These are phyloP conservation scores for Gracilaria vermiculophylla DNA, from an alignment of 23 red algal genomes.

Conservation along the genomic window DNA sequence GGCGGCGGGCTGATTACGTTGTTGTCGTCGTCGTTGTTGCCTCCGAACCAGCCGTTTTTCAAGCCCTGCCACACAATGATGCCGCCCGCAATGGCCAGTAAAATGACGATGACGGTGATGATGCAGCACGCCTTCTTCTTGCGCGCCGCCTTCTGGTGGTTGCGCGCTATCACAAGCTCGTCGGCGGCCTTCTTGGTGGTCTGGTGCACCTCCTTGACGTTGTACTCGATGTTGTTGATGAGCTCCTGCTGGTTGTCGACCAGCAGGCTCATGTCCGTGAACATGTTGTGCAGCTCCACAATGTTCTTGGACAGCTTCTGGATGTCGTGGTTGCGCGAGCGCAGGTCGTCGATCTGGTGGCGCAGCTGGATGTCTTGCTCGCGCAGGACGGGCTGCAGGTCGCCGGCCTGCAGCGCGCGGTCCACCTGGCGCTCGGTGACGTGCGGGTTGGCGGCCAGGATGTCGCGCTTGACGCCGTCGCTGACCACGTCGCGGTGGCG, in stretches of 20 bases:
- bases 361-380: constrained; percentile 1
- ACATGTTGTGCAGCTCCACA: constrained; percentile 92
- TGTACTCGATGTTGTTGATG: constrained; percentile 92
- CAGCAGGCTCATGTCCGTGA: constrained; percentile 92
- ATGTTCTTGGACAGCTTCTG: constrained; percentile 78
- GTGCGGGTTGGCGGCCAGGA: constrained; percentile 44
- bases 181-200: constrained; percentile 63
- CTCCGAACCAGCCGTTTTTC: constrained; percentile 57
- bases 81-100: constrained; percentile 29
- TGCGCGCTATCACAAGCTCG: constrained; percentile 52
- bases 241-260: constrained; percentile 94
- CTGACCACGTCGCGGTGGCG: constrained; percentile 21
- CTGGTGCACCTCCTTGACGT: constrained; percentile 76
- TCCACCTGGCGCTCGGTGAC: constrained; percentile 32
- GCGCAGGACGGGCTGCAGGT: constrained; percentile 45
- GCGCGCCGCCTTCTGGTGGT: constrained; percentile 51
- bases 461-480: constrained; percentile 23
- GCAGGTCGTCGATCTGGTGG: constrained; percentile 76
- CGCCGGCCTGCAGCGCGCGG: constrained; percentile 33
- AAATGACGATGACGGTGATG: constrained; percentile 34
- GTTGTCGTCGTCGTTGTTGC: constrained; percentile 11
- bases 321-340: constrained; percentile 78
- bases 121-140: constrained; percentile 70
- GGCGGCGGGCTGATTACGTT: neutral
- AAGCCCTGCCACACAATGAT: constrained; percentile 45